These are phyloP conservation scores for Capronia coronata DNA, from an alignment of 2,329 filamentous ascomycete species.

Conservation along the genomic window DNA sequence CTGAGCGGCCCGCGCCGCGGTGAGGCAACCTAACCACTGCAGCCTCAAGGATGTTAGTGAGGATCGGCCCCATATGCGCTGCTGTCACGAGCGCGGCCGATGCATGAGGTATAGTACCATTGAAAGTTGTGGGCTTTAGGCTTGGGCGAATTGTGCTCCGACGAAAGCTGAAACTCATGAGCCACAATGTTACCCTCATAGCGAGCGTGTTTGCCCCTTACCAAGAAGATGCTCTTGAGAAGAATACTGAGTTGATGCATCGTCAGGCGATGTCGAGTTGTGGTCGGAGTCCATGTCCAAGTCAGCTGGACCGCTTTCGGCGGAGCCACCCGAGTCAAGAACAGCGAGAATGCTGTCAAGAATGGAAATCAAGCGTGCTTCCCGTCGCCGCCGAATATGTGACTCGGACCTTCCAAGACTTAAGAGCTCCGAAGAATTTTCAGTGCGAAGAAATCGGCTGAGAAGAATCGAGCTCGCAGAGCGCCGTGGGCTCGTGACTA, in stretches of 20 bases:
- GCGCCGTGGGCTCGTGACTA: neutral
- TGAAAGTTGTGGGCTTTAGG: neutral
- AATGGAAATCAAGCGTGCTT: neutral
- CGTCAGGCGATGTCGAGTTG: too few relatives aligned
- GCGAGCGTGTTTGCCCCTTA: neutral
- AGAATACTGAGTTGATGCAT: neutral
- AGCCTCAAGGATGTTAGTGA: neutral
- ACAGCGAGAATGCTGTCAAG: neutral
- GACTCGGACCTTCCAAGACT: neutral
- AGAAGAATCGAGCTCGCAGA: neutral
- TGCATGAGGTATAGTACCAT: neutral
- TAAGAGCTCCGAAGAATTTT: neutral
- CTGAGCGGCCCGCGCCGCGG: neutral
- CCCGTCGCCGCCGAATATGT: neutral
- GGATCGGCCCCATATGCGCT: too few relatives aligned
- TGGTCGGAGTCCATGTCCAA: neutral
- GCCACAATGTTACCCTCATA: neutral
- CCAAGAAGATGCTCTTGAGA: neutral
- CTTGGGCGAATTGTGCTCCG: neutral
- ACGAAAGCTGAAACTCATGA: neutral
- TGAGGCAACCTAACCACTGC: neutral
- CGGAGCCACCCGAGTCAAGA: neutral
- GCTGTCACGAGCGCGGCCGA: neutral
- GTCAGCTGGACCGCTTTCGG: neutral
- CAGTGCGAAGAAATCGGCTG: neutral